phyloP scores from a whole-genome alignment of 257 asterid species.

The Solanum paucissectum region DNA sequence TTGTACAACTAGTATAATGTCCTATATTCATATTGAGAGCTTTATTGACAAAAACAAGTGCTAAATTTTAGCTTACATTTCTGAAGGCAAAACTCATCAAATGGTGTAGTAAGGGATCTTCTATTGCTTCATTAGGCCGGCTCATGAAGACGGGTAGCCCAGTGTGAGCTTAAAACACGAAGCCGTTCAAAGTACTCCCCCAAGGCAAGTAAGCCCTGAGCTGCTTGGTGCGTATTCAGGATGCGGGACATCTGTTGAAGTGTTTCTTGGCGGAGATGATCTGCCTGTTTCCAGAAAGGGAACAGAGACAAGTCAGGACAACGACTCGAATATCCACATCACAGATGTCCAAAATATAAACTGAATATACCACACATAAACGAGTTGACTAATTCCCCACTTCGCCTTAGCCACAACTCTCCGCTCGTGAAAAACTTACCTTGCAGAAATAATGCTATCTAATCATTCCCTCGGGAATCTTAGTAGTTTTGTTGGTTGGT shows the following conservation, averaged over 20 bases:
- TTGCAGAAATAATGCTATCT: not conserved
- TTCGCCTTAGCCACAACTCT: not conserved
- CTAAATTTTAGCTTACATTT: constrained; percentile 3
- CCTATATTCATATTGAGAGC: constrained; percentile 8
- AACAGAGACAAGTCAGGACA: not conserved
- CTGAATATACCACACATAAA: not conserved
- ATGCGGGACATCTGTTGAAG: constrained; percentile 26
- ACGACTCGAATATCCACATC: not conserved
- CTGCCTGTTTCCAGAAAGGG: constrained; percentile 24
- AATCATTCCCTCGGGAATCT: not conserved
- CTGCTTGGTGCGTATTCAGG: constrained; percentile 23
- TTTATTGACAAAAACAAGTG: constrained; percentile 5
- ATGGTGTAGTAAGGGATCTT: not conserved
- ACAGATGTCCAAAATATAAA: not conserved
- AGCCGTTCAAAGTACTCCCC: constrained; percentile 39
- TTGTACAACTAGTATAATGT: constrained; percentile 23
- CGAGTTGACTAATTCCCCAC: not conserved
- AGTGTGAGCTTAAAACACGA: constrained; percentile 22
- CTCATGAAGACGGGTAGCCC: constrained; percentile 18
- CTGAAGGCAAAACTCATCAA: not conserved
- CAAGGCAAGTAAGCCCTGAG: constrained; percentile 29
- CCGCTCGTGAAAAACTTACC: not conserved
- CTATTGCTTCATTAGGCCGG: constrained; percentile 16
- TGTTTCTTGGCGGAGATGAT: constrained; percentile 35
- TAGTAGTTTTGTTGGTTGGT: not conserved